These are phyloP conservation scores for Tolypocladium cylindrosporum DNA, from an alignment of 2,329 filamentous ascomycete species.

Conservation along the genomic window DNA sequence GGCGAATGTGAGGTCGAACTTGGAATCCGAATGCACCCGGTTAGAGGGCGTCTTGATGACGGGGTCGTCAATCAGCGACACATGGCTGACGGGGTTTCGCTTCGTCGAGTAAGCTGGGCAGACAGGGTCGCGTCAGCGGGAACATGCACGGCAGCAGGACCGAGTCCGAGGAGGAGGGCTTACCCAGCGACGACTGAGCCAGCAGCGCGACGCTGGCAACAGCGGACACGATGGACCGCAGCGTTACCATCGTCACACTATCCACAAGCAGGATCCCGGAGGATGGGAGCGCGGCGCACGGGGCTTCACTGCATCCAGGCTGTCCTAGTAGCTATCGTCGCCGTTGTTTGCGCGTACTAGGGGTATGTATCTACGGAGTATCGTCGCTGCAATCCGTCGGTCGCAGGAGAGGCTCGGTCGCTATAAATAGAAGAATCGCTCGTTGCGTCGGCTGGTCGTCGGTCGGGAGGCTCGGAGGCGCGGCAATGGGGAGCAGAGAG, in stretches of 20 bases:
- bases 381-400: not conserved
- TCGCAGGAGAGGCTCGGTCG: not conserved
- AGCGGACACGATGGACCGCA: slow-evolving; percentile 13
- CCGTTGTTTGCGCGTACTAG: not conserved
- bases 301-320: slow-evolving; percentile 1
- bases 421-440: not conserved
- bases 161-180: slow-evolving; percentile 6
- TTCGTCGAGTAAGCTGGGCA: slow-evolving; percentile 56
- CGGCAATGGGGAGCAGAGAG: not conserved
- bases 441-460: not conserved
- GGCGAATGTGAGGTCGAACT: slow-evolving; percentile 77
- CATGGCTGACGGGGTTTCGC: slow-evolving; percentile 65
- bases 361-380: too few species aligned
- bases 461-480: not conserved
- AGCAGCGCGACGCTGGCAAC: slow-evolving; percentile 13
- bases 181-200: slow-evolving; percentile 13
- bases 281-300: slow-evolving; percentile 1
- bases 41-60: slow-evolving; percentile 70
- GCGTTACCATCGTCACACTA: slow-evolving; percentile 13
- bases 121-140: slow-evolving; percentile 12
- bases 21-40: slow-evolving; percentile 67
- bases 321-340: not conserved
- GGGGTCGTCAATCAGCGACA: slow-evolving; percentile 64
- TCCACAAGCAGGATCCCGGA: slow-evolving; percentile 2
- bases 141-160: not conserved